Base-by-base conservation (phyloP, 2,329 filamentous ascomycete species). In the Myriosclerotinia scirpicola region DNA sequence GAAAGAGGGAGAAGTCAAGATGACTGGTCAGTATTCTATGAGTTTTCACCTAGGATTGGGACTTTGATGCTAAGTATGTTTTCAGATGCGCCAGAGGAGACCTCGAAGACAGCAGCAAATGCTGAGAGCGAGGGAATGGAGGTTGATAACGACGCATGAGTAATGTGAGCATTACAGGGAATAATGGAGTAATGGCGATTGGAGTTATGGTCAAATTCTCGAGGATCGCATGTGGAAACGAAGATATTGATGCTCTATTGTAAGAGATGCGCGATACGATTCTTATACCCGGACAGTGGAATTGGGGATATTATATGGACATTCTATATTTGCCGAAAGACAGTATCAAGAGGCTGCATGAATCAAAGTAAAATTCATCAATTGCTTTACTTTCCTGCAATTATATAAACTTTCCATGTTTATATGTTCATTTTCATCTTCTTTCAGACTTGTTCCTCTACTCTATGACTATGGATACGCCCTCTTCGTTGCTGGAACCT, bases 1-100 rank as follows among this genome's bases (percentile, higher is more conserved):
- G 74, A 69, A 70, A 54, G 60, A 73, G 58, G 71, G 74, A 30
- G 75, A 77, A 65, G 72, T 76, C 44, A 54, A 71, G 53, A 77
- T 77, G 76, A 76, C 72, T 54, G 75, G 75, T 76, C 36, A 64
- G 72, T 54, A 44, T n/a, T 40, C 40, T 40, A 11, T 6, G 8
- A 20, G 9, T 11, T 2, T 26, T 22, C 7, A 22, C 40, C 22
- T 54, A 26, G 5, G 17, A 20, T 56, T 15, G 5, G n/a, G n/a
- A 12, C 30, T 38, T 30, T 56, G 40, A 38, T 64, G 9, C 40
- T 64, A 56, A 64, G 2, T 38, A 22, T 20, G 36, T 14, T 17
- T 48, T 3, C 44, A 67, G 65, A 67, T 59, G 65, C 65, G 7
- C 60, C 65, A 58, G 63, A 67, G 60, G 63, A 64, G 44, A 58